phyloP scores from a whole-genome alignment of 108 stramenopile species.

The Pseudonitzschia pungens region DNA sequence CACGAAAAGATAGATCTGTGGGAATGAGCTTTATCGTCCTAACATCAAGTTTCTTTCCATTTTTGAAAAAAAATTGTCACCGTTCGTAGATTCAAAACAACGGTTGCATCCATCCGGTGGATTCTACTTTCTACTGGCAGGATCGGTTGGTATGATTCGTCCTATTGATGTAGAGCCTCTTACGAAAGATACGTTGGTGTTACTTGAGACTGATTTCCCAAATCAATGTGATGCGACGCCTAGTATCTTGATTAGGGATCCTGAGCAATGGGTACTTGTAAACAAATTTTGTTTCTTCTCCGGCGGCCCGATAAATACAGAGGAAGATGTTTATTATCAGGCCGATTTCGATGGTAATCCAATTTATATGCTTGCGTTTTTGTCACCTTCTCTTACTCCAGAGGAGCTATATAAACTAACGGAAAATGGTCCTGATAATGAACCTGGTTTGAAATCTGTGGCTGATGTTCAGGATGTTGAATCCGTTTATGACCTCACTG shows the following conservation, averaged over 20 bases:
- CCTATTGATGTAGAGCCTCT: slow-evolving; percentile 85
- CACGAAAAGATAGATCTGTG: neutral
- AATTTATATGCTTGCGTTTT: slow-evolving; percentile 85
- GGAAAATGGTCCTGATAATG: slow-evolving; percentile 26
- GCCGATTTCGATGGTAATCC: slow-evolving; percentile 85
- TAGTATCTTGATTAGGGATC: slow-evolving; percentile 58
- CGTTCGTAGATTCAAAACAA: slow-evolving; percentile 57
- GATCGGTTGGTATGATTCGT: slow-evolving; percentile 80
- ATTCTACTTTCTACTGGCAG: slow-evolving; percentile 79
- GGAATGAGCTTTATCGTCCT: neutral
- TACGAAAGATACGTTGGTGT: slow-evolving; percentile 72
- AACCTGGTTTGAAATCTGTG: slow-evolving; percentile 59
- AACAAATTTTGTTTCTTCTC: slow-evolving; percentile 91
- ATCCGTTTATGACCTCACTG: slow-evolving; percentile 79
- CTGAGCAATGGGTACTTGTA: slow-evolving; percentile 78
- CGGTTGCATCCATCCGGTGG: slow-evolving; percentile 81
- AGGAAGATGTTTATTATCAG: slow-evolving; percentile 86
- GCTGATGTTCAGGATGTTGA: slow-evolving; percentile 77
- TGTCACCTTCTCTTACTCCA: slow-evolving; percentile 77
- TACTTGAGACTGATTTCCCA: slow-evolving; percentile 85
- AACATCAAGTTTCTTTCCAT: neutral
- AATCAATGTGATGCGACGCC: slow-evolving; percentile 77
- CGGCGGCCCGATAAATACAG: slow-evolving; percentile 86
- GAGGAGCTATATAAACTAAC: slow-evolving; percentile 76
- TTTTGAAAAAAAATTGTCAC: neutral